These are phyloP conservation scores for Neopestalotiopsis clavispora DNA, from an alignment of 2,329 filamentous ascomycete genomes.

Conservation along the genomic window DNA sequence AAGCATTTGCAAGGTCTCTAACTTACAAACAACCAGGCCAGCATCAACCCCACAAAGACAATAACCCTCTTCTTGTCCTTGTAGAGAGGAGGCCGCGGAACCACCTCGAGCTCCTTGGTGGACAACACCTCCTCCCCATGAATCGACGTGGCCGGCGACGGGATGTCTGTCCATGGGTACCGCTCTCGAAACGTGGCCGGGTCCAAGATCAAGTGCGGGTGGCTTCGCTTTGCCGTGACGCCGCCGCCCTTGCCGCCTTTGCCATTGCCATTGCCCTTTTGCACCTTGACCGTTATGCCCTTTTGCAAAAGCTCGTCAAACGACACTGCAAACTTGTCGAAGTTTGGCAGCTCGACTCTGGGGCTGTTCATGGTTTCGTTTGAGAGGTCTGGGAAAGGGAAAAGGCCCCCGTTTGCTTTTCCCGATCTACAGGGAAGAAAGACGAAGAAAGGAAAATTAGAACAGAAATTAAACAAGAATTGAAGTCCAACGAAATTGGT, in stretches of 20 bases:
- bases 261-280: background rate
- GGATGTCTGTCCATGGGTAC: conserved; percentile 1
- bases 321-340: conserved; percentile 5
- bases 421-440: background rate
- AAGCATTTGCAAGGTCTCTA: background rate
- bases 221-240: background rate
- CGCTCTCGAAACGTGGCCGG: background rate
- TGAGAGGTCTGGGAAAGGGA: background rate
- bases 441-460: background rate
- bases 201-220: background rate
- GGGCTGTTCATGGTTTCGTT: background rate
- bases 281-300: background rate
- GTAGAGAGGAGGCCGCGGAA: conserved; percentile 3
- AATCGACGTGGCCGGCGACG: background rate
- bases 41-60: conserved; percentile 15
- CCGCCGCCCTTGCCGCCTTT: too few relatives aligned
- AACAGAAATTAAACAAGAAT: background rate
- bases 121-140: background rate
- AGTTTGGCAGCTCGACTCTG: background rate
- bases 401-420: background rate
- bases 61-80: conserved; percentile 13
- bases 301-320: conserved; percentile 3
- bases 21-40: conserved; percentile 20
- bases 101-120: background rate
- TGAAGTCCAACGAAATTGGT: background rate